Conservation (phyloP, 2,329 filamentous ascomycete genomes). For the Monosporascus sp. region DNA sequence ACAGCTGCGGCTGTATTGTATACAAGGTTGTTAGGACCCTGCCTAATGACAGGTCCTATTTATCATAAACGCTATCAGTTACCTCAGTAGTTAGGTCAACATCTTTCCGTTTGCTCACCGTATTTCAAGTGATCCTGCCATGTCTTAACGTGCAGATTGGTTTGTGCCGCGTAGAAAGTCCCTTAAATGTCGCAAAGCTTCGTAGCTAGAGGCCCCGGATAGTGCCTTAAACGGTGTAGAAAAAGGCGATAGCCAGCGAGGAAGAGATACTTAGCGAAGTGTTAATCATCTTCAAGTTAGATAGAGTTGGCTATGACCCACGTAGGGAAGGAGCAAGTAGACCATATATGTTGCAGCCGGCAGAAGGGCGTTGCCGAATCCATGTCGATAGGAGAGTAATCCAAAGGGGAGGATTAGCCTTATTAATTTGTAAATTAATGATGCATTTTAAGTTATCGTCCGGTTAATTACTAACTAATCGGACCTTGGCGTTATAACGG, state of each 20-base stretch:
- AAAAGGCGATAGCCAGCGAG: background rate
- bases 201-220: background rate
- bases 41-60: slow-evolving; percentile 3
- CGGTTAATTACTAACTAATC: too few relatives aligned
- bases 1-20: slow-evolving; percentile 4
- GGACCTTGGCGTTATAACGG: too few relatives aligned
- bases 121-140: background rate
- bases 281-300: too few relatives aligned
- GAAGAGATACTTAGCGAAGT: background rate
- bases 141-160: background rate
- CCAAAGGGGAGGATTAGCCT: too few relatives aligned
- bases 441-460: too few relatives aligned
- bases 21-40: slow-evolving; percentile 4
- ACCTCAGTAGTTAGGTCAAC: background rate
- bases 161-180: background rate
- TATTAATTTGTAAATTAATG: too few relatives aligned
- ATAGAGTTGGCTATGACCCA: too few relatives aligned
- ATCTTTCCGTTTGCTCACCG: background rate
- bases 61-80: background rate
- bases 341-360: too few relatives aligned
- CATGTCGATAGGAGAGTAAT: too few relatives aligned
- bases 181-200: background rate
- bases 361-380: too few relatives aligned
- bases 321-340: too few relatives aligned
- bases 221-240: background rate